phyloP scores from a whole-genome alignment of 345 rosid genomes.

The Erysimum cheiranthoides region DNA sequence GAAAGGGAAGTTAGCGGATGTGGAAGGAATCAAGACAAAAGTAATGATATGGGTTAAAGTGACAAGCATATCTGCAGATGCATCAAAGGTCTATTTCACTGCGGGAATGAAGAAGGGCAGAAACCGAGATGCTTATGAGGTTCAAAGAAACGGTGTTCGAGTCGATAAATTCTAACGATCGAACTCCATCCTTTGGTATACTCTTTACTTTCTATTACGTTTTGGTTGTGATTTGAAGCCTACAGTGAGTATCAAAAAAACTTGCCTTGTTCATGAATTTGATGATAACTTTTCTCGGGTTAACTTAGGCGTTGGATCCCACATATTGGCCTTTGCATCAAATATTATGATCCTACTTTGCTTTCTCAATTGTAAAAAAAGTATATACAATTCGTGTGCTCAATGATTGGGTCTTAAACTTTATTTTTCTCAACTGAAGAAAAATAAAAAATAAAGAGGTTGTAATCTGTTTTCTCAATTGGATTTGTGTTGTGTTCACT shows the following conservation, averaged over 20 bases:
- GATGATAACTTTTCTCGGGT: not conserved
- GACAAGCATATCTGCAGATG: constrained; percentile 67
- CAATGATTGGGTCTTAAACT: not conserved
- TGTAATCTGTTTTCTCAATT: too few relatives aligned
- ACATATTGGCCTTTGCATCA: constrained; percentile 1
- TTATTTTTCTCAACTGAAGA: not conserved
- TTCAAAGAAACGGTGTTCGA: constrained; percentile 69
- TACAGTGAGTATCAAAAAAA: not conserved
- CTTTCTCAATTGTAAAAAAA: not conserved
- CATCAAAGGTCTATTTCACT: constrained; percentile 75
- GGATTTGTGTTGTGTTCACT: too few relatives aligned
- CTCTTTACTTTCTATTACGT: not conserved
- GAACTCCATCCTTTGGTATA: not conserved
- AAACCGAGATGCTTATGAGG: constrained; percentile 77
- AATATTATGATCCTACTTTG: not conserved
- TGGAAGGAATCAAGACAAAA: constrained; percentile 94
- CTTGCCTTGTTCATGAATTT: not conserved
- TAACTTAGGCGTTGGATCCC: not conserved
- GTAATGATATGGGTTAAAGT: constrained; percentile 91
- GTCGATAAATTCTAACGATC: constrained; percentile 68
- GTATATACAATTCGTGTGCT: not conserved
- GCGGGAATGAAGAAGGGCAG: constrained; percentile 82
- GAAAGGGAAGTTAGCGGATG: constrained; percentile 78
- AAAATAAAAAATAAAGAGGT: too few relatives aligned
- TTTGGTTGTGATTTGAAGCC: not conserved